Evolutionary conservation across 805 yeast species (phyloP).

Genomic region (Candida succiphila): DNA sequence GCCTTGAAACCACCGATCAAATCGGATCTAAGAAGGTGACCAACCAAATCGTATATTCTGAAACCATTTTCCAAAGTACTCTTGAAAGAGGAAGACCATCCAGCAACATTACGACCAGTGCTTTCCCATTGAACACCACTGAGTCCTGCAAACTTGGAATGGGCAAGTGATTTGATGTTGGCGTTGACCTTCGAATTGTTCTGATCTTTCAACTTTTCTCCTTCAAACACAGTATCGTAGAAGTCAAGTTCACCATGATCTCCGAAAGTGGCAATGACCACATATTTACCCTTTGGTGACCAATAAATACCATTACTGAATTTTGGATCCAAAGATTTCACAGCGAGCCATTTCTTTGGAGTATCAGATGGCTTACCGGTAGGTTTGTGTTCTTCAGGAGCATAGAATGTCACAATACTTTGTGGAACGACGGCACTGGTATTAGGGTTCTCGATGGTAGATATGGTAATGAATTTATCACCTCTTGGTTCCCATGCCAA

Average conservation of each 20-base stretch:
- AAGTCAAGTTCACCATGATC: constrained; percentile 62
- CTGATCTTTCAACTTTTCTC: constrained; percentile 34
- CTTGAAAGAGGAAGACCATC: constrained; percentile 81
- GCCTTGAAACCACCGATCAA: constrained; percentile 75
- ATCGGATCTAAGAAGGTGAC: constrained; percentile 68
- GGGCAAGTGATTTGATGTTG: constrained; percentile 50
- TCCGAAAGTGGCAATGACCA: constrained; percentile 35
- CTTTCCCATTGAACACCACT: constrained; percentile 92
- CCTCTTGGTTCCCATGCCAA: constrained; percentile 96
- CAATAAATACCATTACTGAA: constrained; percentile 67
- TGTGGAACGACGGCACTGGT: constrained; percentile 56
- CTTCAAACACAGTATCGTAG: constrained; percentile 79
- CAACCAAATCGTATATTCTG: constrained; percentile 78
- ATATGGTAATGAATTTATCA: constrained; percentile 75
- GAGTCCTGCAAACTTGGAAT: constrained; percentile 64
- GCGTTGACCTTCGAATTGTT: constrained; percentile 38
- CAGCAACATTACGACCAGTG: constrained; percentile 83
- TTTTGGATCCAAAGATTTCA: constrained; percentile 50
- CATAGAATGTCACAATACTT: constrained; percentile 67
- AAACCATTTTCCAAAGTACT: constrained; percentile 86
- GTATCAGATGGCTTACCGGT: constrained; percentile 9
- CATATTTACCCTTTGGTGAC: constrained; percentile 92
- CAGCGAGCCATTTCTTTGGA: constrained; percentile 31
- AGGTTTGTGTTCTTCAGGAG: constrained; percentile 59
- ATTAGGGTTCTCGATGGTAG: constrained; percentile 42